These are phyloP conservation scores for Exophiala sp. DNA, from an alignment of 2,329 filamentous ascomycete genomes.

Conservation along the genomic window DNA sequence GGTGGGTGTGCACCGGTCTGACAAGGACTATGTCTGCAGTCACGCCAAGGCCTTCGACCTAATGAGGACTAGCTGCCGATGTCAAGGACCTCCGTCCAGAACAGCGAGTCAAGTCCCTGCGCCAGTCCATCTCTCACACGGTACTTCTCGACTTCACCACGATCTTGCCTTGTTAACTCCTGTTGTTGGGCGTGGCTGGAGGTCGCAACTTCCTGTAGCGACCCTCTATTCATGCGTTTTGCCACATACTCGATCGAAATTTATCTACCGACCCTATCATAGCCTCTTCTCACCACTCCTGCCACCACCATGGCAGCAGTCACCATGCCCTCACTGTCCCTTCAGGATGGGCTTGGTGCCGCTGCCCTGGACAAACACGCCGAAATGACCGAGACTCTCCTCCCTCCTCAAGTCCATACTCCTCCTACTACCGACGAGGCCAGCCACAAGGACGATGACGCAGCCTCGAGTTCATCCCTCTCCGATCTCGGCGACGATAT, in stretches of 20 bases:
- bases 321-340: slow-evolving; percentile 28
- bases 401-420: slow-evolving; percentile 26
- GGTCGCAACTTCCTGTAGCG: slow-evolving; percentile 20
- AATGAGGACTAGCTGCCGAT: slow-evolving; percentile 3
- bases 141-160: background rate
- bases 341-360: slow-evolving; percentile 19
- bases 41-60: slow-evolving; percentile 5
- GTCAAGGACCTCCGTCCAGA: background rate
- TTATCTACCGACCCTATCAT: slow-evolving; percentile 8
- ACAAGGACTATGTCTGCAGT: no score
- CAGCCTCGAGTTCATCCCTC: slow-evolving; percentile 35
- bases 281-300: slow-evolving; percentile 10
- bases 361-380: slow-evolving; percentile 16
- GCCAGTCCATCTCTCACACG: slow-evolving; percentile 5
- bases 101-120: slow-evolving; percentile 5
- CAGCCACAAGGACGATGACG: slow-evolving; percentile 40
- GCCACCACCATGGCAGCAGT: slow-evolving; percentile 25
- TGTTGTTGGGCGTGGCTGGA: slow-evolving; percentile 16
- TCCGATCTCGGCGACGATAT: slow-evolving; percentile 28
- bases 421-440: slow-evolving; percentile 29
- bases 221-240: slow-evolving; percentile 16
- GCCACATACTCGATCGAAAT: slow-evolving; percentile 2
- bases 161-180: background rate
- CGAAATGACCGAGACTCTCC: slow-evolving; percentile 8
- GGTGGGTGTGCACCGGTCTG: no score